Percentiles rank a stretch among this genome's conserved stretches.
phyloP scores from a whole-genome alignment of 148 eudicot genomes.

The Diospyros lotus region DNA sequence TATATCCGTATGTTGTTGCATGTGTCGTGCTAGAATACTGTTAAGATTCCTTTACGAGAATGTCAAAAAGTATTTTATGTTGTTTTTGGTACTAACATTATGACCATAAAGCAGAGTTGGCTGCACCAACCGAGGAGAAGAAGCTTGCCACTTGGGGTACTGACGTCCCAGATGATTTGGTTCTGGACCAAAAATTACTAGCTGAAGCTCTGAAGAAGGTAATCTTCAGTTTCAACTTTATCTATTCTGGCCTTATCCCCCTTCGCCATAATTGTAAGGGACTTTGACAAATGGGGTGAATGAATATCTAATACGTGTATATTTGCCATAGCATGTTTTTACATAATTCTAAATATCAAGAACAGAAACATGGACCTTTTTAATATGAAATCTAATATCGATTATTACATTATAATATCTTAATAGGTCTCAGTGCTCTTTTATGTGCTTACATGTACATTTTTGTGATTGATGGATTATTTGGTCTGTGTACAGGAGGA shows the following conservation, averaged over 20 bases:
- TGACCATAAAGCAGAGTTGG: conserved; percentile 38
- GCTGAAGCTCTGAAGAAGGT: conserved; percentile 89
- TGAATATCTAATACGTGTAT: not conserved
- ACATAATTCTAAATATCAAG: no score
- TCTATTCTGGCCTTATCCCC: not conserved
- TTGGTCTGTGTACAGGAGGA: conserved; percentile 54
- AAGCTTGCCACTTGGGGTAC: conserved; percentile 82
- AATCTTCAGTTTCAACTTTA: not conserved
- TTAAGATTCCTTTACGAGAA: not conserved
- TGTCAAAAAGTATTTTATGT: not conserved
- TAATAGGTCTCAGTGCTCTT: not conserved
- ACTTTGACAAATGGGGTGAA: not conserved
- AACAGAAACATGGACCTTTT: no score
- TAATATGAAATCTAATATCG: no score
- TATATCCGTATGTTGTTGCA: not conserved
- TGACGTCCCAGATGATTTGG: conserved; percentile 84
- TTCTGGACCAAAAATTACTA: conserved; percentile 65
- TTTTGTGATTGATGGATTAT: not conserved
- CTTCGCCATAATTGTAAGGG: no score
- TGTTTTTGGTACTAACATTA: not conserved
- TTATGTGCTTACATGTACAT: not conserved
- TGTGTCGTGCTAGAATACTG: not conserved
- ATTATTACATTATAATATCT: not conserved
- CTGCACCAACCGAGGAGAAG: conserved; percentile 61
- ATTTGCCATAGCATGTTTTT: not conserved